These are phyloP conservation scores for Protomyces arabidopsidicola DNA, from an alignment of 1,139 yeast genomes.

Conservation along the genomic window DNA sequence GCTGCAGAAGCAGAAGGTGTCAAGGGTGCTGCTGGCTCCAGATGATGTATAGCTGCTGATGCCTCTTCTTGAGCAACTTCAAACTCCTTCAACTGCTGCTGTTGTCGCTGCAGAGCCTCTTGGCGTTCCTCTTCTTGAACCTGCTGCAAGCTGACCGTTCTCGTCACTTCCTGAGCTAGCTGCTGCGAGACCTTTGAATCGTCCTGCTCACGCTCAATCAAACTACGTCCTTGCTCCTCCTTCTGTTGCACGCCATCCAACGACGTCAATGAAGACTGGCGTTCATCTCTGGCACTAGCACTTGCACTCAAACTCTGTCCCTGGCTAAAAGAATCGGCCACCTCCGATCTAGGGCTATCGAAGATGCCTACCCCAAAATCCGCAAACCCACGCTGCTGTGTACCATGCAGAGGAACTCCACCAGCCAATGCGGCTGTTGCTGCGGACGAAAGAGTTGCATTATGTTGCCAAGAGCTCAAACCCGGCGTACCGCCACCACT, in stretches of 20 bases:
- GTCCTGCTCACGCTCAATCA: background rate
- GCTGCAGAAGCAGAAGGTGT: constrained; percentile 31
- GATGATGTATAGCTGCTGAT: constrained; percentile 21
- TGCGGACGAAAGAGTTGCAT: background rate
- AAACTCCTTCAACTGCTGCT: background rate
- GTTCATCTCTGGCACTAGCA: background rate
- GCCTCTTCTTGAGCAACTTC: constrained; percentile 29
- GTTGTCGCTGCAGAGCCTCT: background rate
- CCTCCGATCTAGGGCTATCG: constrained; percentile 29
- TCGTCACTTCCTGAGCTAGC: constrained; percentile 6
- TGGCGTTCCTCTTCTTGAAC: background rate
- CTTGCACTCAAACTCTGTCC: background rate
- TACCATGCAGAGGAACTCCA: constrained; percentile 10
- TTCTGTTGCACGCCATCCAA: background rate
- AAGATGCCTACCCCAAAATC: constrained; percentile 29
- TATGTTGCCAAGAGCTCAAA: background rate
- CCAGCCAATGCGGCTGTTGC: constrained; percentile 4
- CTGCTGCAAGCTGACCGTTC: background rate
- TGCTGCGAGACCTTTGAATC: background rate
- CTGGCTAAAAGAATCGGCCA: constrained; percentile 19
- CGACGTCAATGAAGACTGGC: background rate
- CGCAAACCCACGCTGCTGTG: constrained; percentile 23
- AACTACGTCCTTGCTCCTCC: background rate
- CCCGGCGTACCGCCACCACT: constrained; percentile 10
- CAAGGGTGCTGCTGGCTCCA: constrained; percentile 25